Conservation (phyloP, 2,329 filamentous ascomycete species). For the Didymella keratinophila region DNA sequence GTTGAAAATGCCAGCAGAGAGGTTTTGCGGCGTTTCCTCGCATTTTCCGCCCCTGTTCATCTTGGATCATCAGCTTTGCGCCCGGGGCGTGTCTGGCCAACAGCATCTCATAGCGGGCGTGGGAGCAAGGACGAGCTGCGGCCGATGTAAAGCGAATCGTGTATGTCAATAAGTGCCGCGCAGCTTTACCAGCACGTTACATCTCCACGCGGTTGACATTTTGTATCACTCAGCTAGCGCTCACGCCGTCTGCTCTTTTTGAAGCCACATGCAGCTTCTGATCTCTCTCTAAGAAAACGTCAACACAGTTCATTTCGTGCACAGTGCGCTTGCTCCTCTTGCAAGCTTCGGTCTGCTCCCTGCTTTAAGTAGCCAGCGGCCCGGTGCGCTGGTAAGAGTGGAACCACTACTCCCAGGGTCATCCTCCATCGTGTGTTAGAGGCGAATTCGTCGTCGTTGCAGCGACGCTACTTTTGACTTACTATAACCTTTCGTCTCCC, state of each 20-base stretch:
- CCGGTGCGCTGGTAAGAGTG: conserved; percentile 39
- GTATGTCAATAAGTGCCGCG: conserved; percentile 18
- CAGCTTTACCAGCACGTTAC: conserved; percentile 32
- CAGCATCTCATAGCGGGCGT: conserved; percentile 27
- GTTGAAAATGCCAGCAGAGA: conserved; percentile 27
- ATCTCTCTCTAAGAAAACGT: conserved; percentile 33
- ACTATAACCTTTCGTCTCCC: conserved; percentile 44
- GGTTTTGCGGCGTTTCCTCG: conserved; percentile 36
- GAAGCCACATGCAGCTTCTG: conserved; percentile 40
- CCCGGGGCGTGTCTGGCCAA: conserved; percentile 36
- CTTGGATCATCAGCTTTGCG: conserved; percentile 35
- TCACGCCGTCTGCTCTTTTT: conserved; percentile 41
- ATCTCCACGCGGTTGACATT: conserved; percentile 40
- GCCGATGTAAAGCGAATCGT: conserved; percentile 37
- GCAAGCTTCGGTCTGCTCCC: conserved; percentile 40
- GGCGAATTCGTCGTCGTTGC: conserved; percentile 38
- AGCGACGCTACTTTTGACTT: conserved; percentile 45
- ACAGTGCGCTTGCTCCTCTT: conserved; percentile 37
- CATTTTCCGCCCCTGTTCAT: conserved; percentile 37
- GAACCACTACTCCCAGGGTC: conserved; percentile 41
- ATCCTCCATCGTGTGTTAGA: conserved; percentile 41
- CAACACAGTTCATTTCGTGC: conserved; percentile 39
- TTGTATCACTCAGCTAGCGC: conserved; percentile 39
- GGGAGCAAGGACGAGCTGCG: conserved; percentile 25
- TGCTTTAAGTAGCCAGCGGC: conserved; percentile 44